Percentiles rank a stretch among this genome's conserved stretches.
These are phyloP conservation scores for Fusarium cyanostomum DNA, from an alignment of 2,329 filamentous ascomycete species.

Conservation along the genomic window DNA sequence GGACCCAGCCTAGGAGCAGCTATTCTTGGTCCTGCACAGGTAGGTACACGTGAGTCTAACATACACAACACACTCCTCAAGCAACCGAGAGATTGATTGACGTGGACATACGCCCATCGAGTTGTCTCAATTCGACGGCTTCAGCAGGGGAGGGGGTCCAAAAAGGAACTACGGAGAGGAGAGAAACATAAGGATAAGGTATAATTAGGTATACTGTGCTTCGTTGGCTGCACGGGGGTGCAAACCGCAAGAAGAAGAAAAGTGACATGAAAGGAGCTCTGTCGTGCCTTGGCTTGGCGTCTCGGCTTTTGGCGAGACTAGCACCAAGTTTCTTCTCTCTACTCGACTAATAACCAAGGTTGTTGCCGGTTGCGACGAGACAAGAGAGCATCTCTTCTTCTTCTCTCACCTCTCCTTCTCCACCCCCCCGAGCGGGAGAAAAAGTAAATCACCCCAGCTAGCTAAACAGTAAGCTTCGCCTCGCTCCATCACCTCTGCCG, in stretches of 20 bases:
- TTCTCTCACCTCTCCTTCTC: conserved; percentile 19
- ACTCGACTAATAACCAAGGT: no score
- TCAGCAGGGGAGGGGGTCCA: conserved; percentile 24
- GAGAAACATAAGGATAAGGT: background rate
- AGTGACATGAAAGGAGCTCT: conserved; percentile 1
- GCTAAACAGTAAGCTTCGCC: conserved; percentile 22
- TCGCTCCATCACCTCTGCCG: conserved; percentile 10
- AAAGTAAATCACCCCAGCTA: conserved; percentile 29
- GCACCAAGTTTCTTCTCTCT: no score
- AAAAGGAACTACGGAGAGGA: conserved; percentile 20
- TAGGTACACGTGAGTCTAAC: background rate
- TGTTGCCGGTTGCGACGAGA: conserved; percentile 14
- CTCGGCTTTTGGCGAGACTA: no score
- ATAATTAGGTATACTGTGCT: background rate
- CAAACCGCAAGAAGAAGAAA: background rate
- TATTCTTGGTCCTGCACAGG: conserved; percentile 28
- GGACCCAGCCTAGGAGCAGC: background rate
- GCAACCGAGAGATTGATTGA: conserved; percentile 41
- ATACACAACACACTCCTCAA: conserved; percentile 17
- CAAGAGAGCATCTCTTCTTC: conserved; percentile 17
- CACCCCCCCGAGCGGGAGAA: conserved; percentile 16
- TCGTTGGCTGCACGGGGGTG: conserved; percentile 23
- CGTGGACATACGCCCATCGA: conserved; percentile 37
- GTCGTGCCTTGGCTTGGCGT: conserved; percentile 3
- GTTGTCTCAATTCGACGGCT: conserved; percentile 41